These are phyloP conservation scores for Astrothelium subdiscretum DNA, from an alignment of 495 filamentous ascomycete species.

Conservation along the genomic window DNA sequence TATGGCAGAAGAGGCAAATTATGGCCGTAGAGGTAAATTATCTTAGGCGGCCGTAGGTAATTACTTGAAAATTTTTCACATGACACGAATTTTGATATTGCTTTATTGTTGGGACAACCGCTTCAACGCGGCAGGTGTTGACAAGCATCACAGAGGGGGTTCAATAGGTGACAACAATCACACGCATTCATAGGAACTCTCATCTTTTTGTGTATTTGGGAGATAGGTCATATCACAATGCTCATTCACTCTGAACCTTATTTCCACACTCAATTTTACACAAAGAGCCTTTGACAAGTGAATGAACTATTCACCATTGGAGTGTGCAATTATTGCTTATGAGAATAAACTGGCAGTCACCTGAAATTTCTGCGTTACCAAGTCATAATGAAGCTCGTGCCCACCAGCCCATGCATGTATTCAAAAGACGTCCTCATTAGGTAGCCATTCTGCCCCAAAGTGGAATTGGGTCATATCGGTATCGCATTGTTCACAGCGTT, in stretches of 20 bases:
- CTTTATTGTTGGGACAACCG: neutral
- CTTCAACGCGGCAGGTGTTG: neutral
- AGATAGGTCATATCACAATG: neutral
- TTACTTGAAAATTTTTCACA: too few relatives aligned
- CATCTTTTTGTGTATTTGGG: neutral
- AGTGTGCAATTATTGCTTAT: neutral
- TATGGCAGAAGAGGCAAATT: too few relatives aligned
- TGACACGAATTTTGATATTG: too few relatives aligned
- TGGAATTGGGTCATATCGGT: neutral
- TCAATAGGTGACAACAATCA: neutral
- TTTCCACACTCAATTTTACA: neutral
- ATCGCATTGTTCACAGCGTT: conserved; percentile 2
- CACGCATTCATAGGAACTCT: neutral
- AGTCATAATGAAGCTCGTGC: neutral
- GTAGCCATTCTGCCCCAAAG: neutral
- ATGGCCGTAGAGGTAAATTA: too few relatives aligned
- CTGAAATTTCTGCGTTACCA: neutral
- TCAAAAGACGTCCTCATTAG: neutral
- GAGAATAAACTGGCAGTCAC: neutral
- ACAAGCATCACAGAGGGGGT: neutral
- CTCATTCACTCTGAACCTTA: neutral
- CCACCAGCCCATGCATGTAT: neutral
- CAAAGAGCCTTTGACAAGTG: neutral
- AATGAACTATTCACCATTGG: neutral
- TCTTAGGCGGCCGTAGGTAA: too few relatives aligned